Evolutionary conservation across 2,329 filamentous ascomycete genomes (phyloP), one percentile per base, ranked within the genome.

Genomic region (Ramularia collo-cygni): DNA sequence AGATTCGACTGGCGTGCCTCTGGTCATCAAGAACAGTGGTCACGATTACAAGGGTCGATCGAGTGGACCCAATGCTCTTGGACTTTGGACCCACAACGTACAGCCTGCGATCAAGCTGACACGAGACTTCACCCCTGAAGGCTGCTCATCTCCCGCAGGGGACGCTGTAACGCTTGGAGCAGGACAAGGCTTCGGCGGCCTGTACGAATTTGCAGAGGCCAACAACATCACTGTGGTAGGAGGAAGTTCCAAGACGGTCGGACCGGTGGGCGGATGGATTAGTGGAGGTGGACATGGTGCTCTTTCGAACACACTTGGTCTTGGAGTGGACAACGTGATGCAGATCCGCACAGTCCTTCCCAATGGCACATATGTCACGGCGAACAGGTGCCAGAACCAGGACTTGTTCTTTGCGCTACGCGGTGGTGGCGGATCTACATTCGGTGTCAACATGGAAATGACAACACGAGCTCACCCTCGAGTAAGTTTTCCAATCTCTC

Each of bases 351-450:
- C 45, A n/a, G 53, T 57, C 1, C 35, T 53, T 1, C 50, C 52
- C 7, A 43, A 51, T 30, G 55, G 55, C 19, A 45, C 38, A 4
- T 48, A 47, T 26, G 39, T 55, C 17, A 51, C 43, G 7, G 52
- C 52, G 8, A 55, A 55, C 26, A 51, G 55, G 5, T 54, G 54
- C 2, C 54, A 60, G 5, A 59, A 77, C 42, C 46, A 65, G 0
- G 74, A 78, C 41, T 60, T 80, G 8, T 77, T 65, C 56, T 64
- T 61, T 43, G 73, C 70, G 0, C 64, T 79, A 4, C 71, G 72
- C 38, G 76, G 75, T 7, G 53, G 54, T 18, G 75, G 76, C 12
- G 75, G 69, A 56, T 29, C 13, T 13, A 48, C 49, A 2, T 50
- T 47, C 30, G 52, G 48, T 9, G 48, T 55, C 14, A 48, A 42